phyloP scores from a whole-genome alignment of 345 rosid genomes.

The Cardamine resedifolia region DNA sequence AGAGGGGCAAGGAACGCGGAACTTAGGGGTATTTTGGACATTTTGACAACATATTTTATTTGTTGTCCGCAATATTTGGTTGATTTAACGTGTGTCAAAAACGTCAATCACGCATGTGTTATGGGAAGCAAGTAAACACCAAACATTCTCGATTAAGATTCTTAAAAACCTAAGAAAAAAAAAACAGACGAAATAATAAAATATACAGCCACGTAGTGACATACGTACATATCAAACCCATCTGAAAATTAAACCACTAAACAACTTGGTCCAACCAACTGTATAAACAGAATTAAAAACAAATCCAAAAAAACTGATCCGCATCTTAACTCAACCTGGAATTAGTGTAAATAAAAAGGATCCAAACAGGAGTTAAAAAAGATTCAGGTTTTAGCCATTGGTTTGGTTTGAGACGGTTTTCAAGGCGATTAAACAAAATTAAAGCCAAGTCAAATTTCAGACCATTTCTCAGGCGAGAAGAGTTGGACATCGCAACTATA shows the following conservation, averaged over 20 bases:
- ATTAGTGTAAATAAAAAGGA: background rate
- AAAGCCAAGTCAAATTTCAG: constrained; percentile 34
- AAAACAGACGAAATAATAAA: background rate
- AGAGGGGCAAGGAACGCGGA: background rate
- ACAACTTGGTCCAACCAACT: background rate
- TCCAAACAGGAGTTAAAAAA: background rate
- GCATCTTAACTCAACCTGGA: background rate
- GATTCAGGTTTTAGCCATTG: background rate
- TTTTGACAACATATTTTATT: background rate
- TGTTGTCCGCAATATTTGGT: background rate
- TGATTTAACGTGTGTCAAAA: constrained; percentile 25
- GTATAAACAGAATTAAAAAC: background rate
- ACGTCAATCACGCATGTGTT: constrained; percentile 35
- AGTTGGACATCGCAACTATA: constrained; percentile 16
- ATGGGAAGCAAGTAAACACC: constrained; percentile 28
- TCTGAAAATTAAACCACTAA: background rate
- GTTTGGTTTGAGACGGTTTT: background rate
- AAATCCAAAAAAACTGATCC: background rate
- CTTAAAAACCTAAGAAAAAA: background rate
- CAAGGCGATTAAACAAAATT: background rate
- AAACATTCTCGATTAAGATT: background rate
- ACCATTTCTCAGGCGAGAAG: background rate
- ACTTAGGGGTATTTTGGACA: background rate
- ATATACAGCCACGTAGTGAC: background rate
- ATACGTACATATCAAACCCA: background rate